Base-by-base conservation (phyloP, 176 grass and related monocot species). In the Oryza officinalis region DNA sequence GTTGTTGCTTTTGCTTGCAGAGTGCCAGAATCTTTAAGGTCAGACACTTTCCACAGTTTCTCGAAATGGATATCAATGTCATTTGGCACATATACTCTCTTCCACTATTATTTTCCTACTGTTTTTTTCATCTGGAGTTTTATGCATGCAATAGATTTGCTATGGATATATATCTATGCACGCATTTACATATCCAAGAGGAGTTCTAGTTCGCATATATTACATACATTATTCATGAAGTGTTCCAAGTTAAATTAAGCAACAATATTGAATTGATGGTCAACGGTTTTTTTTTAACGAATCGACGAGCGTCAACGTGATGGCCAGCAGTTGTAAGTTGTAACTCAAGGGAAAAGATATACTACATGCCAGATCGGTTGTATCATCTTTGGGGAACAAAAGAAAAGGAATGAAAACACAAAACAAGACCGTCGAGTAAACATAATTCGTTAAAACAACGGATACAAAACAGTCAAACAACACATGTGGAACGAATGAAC, bases 1-100 rank as follows among this genome's bases (percentile, higher is more conserved):
- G 44, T 44, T 77, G 68, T 69, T 69, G 60, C 74, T 90, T 90
- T 86, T 63, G 18, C 60, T 79, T 69, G 61, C 88, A 68, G n/a
- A 63, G n/a, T 30, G 72, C 65, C 13, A 82, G 83, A 35, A 15
- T 49, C 67, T 86, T 61, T 75, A 63, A 80, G 67, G 8, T 3
- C n/a, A 49, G 74, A 67, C 61, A 50, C 74, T 74, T 86, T 86
- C 46, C 26, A 86, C 45, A n/a, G 78, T 89, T 66, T 35, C 44
- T 83, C 47, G 10, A 83, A 84, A 76, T 68, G 72, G 44, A 13
- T 45, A 40, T 65, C 13, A 68, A 41, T 67, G 82, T 78, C 60
- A 78, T 20, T 15, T 59, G 25, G 67, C 37, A 47, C 8, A 50
- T 52, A 35, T 57, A 59, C 52, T 28, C 47, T 75, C 18, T 61